Base-by-base conservation (phyloP, 1,139 yeast genomes). In the Scheffersomyces cryptocercus region DNA sequence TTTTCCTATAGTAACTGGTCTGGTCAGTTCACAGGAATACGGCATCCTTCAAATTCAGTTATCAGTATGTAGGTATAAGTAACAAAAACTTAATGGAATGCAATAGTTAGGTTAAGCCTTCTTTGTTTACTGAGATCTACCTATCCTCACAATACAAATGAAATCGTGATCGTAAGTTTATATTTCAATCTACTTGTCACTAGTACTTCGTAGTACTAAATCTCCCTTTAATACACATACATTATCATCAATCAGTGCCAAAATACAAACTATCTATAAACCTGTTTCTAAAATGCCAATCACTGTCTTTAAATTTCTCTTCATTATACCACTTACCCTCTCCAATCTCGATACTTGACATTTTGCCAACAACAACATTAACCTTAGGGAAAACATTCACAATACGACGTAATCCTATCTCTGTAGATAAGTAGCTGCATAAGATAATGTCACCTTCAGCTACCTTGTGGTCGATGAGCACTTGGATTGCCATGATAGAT, bases 401-500 rank as follows among this genome's bases (percentile, higher is more conserved):
- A 4, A 93, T 75, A 46, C 97, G 74, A 47, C 88, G 73, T n/a
- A 89, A 65, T 0, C 96, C 97, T 33, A 82, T 72, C 53, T 86
- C 95, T 0, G 96, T 83, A n/a, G 90, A 88, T 46, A 86, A 64
- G 58, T 86, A 88, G 12, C 84, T 70, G 29, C 91, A 82, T 42
- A 90, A 73, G 3, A 85, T 75, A 35, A 93, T 87, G 51, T 87
- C 78, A 35, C 75, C 68, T 42, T 79, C 76, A 5, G 62, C 55
- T n/a, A 88, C 84, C 13, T 84, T 85, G 60, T 91, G 96, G 60
- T 93, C 98, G 13, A 87, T 55, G 45, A 93, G 69, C 4, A 93
- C 91, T 54, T 90, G 95, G 37, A 89, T 81, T 0, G 97, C 96
- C 98, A 93, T 93, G 39, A 89, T 87, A 3, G 91, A 84, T 0